phyloP scores from a whole-genome alignment of 805 yeast species.

The Debaryomyces castellii region DNA sequence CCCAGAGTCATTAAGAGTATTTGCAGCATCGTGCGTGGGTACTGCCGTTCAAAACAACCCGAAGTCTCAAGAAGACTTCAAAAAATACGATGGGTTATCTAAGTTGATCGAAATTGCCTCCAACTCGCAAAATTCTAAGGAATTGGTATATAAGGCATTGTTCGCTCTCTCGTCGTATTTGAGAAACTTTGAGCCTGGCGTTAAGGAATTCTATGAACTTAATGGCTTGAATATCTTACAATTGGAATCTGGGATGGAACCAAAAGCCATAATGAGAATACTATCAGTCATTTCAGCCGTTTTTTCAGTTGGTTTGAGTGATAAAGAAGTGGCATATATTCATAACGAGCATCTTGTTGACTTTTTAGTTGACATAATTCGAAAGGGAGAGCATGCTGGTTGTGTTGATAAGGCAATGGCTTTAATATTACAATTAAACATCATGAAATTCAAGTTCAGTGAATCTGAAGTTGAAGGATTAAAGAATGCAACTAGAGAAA shows the following conservation, averaged over 20 bases:
- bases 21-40: slow-evolving; percentile 75
- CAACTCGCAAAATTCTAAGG: slow-evolving; percentile 17
- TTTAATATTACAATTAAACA: slow-evolving; percentile 46
- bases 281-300: slow-evolving; percentile 61
- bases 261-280: slow-evolving; percentile 51
- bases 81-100: slow-evolving; percentile 49
- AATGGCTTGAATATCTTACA: slow-evolving; percentile 65
- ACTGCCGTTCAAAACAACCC: slow-evolving; percentile 93
- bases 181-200: slow-evolving; percentile 64
- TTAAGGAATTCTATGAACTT: slow-evolving; percentile 50
- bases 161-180: slow-evolving; percentile 76
- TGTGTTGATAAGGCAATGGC: slow-evolving; percentile 58
- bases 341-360: slow-evolving; percentile 30
- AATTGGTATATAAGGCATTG: slow-evolving; percentile 59
- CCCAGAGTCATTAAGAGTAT: slow-evolving; percentile 45
- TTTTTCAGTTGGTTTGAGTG: slow-evolving; percentile 50
- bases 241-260: slow-evolving; percentile 18
- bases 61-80: slow-evolving; percentile 66
- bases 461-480: slow-evolving; percentile 41
- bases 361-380: slow-evolving; percentile 31
- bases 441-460: slow-evolving; percentile 43
- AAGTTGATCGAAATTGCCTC: slow-evolving; percentile 44
- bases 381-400: slow-evolving; percentile 41
- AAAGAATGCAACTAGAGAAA: slow-evolving; percentile 30
- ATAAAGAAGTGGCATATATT: slow-evolving; percentile 40